A percentile compares a stretch with the other conserved stretches of the same genome.
Evolutionary conservation across 345 rosid species (phyloP).

Genomic region (Erucastrum elatum): DNA sequence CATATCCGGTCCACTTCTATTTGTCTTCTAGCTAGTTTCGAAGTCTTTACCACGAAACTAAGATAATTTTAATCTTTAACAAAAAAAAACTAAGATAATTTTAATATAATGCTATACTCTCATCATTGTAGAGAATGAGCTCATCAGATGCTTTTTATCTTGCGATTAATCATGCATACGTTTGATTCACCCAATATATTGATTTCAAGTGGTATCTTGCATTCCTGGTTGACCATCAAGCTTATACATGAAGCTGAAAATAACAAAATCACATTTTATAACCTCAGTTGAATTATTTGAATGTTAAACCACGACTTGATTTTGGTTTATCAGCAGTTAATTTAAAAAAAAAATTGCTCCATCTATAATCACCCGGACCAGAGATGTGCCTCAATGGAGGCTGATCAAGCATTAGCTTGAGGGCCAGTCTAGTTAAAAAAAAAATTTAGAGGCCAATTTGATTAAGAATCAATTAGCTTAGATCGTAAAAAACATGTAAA

Average conservation of each 20-base stretch:
- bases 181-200: neutral
- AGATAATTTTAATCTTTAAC: neutral
- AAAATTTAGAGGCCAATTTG: too few species aligned
- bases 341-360: neutral
- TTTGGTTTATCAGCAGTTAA: neutral
- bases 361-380: too few species aligned
- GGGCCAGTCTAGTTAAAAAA: too few species aligned
- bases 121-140: constrained; percentile 27
- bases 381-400: too few species aligned
- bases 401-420: too few species aligned
- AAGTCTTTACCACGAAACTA: constrained; percentile 9
- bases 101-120: neutral
- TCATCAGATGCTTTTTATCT: constrained; percentile 32
- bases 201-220: neutral
- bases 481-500: too few species aligned
- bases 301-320: neutral
- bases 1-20: neutral
- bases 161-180: neutral
- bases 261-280: neutral
- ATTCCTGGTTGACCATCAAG: neutral
- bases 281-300: neutral
- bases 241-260: neutral
- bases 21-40: constrained; percentile 15
- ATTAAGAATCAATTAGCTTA: too few species aligned
- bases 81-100: neutral